Conservation (phyloP, 2,329 filamentous ascomycete species). For the Trichophaea hybrida region DNA sequence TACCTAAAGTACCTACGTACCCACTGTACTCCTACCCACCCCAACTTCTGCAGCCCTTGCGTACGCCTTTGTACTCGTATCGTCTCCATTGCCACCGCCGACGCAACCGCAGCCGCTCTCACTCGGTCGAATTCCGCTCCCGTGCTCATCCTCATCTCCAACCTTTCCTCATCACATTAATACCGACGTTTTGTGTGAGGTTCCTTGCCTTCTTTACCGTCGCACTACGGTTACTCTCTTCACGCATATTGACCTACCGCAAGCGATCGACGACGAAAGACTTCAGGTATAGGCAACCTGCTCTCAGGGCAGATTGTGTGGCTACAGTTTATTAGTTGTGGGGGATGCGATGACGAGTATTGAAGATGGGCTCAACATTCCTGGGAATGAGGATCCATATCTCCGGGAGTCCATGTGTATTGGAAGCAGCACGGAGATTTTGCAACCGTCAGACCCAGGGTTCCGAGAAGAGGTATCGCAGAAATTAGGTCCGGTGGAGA, state of each 20-base stretch:
- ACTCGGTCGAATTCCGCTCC: too few relatives aligned
- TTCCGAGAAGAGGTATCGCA: conserved; percentile 32
- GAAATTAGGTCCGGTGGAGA: conserved; percentile 39
- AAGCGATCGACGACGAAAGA: background rate
- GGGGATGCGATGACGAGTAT: conserved; percentile 2
- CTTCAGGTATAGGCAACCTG: background rate
- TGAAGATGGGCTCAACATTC: background rate
- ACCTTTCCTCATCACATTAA: too few relatives aligned
- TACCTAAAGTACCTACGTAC: too few relatives aligned
- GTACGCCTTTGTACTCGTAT: too few relatives aligned
- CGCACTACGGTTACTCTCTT: background rate
- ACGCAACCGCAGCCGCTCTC: too few relatives aligned
- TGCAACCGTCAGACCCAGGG: conserved; percentile 22
- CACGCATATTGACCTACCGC: background rate
- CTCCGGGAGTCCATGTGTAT: conserved; percentile 2
- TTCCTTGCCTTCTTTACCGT: background rate
- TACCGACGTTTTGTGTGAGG: too few relatives aligned
- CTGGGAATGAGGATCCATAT: background rate
- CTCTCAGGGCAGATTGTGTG: background rate
- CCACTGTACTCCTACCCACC: too few relatives aligned
- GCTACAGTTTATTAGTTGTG: background rate
- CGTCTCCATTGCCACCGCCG: too few relatives aligned
- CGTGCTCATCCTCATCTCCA: too few relatives aligned
- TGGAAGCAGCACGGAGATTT: background rate
- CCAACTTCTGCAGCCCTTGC: too few relatives aligned